Conservation (phyloP, 2,329 filamentous ascomycete species). For the Xylariales sp. region DNA sequence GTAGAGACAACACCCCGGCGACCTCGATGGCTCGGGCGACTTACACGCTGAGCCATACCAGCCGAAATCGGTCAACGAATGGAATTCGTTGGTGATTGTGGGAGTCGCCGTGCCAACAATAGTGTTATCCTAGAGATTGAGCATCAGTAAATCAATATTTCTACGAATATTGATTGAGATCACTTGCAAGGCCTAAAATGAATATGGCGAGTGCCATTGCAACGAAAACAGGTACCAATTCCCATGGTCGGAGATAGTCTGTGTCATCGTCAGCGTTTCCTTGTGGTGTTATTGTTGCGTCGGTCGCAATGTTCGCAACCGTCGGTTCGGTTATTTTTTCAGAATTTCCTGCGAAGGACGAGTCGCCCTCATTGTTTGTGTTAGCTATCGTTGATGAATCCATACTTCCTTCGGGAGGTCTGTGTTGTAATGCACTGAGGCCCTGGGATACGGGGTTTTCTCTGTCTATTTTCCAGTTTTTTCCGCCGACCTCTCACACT, state of each 20-base stretch:
- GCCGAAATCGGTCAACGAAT: constrained; percentile 37
- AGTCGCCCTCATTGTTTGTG: not conserved
- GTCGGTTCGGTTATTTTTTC: constrained; percentile 1
- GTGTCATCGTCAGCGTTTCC: not conserved
- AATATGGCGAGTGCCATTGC: constrained; percentile 32
- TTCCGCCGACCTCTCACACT: too few species aligned
- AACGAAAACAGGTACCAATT: constrained; percentile 26
- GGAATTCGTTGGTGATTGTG: constrained; percentile 39
- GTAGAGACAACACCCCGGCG: not conserved
- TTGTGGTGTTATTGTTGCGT: not conserved
- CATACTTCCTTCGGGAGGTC: not conserved
- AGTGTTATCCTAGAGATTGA: constrained; percentile 32
- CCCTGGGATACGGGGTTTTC: too few species aligned
- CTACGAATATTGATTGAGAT: not conserved
- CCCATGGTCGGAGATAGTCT: constrained; percentile 21
- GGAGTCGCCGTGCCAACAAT: constrained; percentile 41
- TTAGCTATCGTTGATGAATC: not conserved
- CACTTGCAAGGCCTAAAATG: constrained; percentile 29
- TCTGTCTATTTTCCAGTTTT: too few species aligned
- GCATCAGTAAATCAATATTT: constrained; percentile 11
- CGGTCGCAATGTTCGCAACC: not conserved
- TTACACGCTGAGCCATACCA: constrained; percentile 40
- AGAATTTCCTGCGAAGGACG: not conserved
- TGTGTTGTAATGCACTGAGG: too few species aligned
- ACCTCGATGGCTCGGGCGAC: not conserved